A percentile compares a stretch with the other conserved stretches of the same genome.
phyloP scores from a whole-genome alignment of 108 stramenopile species.

The Nitzschia sp. region DNA sequence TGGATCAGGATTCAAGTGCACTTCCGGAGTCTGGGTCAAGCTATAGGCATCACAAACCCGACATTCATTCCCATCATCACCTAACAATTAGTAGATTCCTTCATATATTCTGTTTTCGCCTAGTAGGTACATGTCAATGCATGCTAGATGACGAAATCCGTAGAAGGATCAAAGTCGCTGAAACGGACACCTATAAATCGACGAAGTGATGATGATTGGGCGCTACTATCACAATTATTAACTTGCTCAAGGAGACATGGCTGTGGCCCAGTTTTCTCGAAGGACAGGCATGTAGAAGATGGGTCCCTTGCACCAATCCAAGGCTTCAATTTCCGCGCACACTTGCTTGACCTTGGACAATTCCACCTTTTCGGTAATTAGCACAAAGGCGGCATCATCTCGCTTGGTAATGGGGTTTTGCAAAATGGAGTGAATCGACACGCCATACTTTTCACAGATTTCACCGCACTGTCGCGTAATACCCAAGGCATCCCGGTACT shows the following conservation, averaged over 20 bases:
- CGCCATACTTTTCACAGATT: constrained; percentile 80
- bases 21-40: constrained; percentile 95
- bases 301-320: constrained; percentile 84
- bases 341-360: constrained; percentile 64
- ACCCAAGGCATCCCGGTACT: constrained; percentile 73
- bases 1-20: constrained; percentile 99
- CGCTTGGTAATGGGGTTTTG: constrained; percentile 79
- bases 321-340: constrained; percentile 68
- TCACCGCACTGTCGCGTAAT: constrained; percentile 86
- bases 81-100: too few relatives aligned
- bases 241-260: constrained; percentile 19
- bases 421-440: constrained; percentile 86
- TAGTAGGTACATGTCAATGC: too few relatives aligned
- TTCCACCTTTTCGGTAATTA: constrained; percentile 84
- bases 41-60: too few relatives aligned
- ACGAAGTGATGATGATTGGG: too few relatives aligned
- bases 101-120: too few relatives aligned
- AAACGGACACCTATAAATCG: too few relatives aligned
- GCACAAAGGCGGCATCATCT: constrained; percentile 80
- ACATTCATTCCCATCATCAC: too few relatives aligned
- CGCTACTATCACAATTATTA: too few relatives aligned
- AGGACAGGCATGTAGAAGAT: constrained; percentile 88
- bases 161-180: too few relatives aligned
- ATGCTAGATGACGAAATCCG: too few relatives aligned
- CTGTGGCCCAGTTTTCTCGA: constrained; percentile 62